Percentiles rank a stretch among this genome's conserved stretches.
These are phyloP conservation scores for Lactarius hengduanensis DNA, from an alignment of 768 basidiomycete genomes.

Conservation along the genomic window DNA sequence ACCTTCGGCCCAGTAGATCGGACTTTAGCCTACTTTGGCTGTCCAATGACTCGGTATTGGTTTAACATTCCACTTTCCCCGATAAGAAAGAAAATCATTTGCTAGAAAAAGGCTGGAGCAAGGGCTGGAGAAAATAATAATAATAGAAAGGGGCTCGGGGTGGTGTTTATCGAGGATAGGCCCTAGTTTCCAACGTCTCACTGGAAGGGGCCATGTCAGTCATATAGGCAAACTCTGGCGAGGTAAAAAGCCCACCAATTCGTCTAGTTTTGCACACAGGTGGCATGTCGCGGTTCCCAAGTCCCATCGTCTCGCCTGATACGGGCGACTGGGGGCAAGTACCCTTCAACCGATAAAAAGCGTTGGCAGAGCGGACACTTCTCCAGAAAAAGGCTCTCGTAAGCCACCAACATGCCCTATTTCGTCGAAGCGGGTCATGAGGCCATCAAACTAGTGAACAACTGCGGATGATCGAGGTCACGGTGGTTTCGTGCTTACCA, in stretches of 20 bases:
- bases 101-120: background rate
- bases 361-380: conserved; percentile 60
- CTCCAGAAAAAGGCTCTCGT: conserved; percentile 60
- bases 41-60: background rate
- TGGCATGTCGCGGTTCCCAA: conserved; percentile 56
- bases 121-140: background rate
- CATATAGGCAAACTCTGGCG: conserved; percentile 12
- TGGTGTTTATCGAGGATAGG: background rate
- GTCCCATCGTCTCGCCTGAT: conserved; percentile 44
- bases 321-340: conserved; percentile 69
- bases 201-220: background rate
- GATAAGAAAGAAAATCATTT: conserved; percentile 16
- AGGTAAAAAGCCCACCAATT: background rate
- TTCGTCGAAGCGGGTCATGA: conserved; percentile 17
- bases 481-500: conserved; percentile 39
- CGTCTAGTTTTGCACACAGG: conserved; percentile 36
- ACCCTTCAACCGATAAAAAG: conserved; percentile 66
- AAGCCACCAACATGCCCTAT: conserved; percentile 54
- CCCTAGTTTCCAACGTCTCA: background rate
- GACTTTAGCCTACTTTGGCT: conserved; percentile 13
- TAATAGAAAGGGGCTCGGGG: conserved; percentile 2
- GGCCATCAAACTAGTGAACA: background rate
- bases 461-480: background rate
- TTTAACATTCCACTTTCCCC: conserved; percentile 1
- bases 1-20: conserved; percentile 5